Evolutionary conservation across 768 basidiomycete species (phyloP).

Genomic region (Mycena leptocephala): DNA sequence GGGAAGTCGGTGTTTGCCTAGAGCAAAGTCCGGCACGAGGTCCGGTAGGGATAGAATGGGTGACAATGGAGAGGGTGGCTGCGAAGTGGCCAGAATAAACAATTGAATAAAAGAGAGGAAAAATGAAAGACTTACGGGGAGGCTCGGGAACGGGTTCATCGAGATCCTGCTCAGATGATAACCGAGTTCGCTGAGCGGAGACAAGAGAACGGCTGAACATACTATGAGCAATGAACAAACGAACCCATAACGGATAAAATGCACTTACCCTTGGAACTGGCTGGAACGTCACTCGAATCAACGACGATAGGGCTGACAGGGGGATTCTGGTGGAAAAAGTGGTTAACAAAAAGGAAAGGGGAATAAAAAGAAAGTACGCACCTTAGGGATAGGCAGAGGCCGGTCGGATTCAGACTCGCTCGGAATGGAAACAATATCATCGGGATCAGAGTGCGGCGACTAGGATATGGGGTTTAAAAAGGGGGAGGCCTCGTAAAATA

Average conservation of each 20-base stretch:
- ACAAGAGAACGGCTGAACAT: not conserved
- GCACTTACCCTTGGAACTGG: not conserved
- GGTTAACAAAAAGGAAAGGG: not conserved
- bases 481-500: not conserved
- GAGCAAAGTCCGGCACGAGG: not conserved
- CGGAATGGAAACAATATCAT: too few species aligned
- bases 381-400: too few species aligned
- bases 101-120: not conserved
- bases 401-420: too few species aligned
- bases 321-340: not conserved
- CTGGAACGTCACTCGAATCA: not conserved
- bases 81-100: not conserved
- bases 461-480: not conserved
- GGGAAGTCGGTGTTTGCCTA: not conserved
- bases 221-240: not conserved
- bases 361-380: too few species aligned
- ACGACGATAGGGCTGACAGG: not conserved
- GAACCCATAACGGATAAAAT: not conserved
- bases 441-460: too few species aligned
- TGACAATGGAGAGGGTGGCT: not conserved
- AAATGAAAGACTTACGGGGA: not conserved
- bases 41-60: not conserved
- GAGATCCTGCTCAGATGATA: not conserved
- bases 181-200: not conserved
- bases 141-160: not conserved